These are phyloP conservation scores for Termitomyces sp. DNA, from an alignment of 768 basidiomycete genomes.

Conservation along the genomic window DNA sequence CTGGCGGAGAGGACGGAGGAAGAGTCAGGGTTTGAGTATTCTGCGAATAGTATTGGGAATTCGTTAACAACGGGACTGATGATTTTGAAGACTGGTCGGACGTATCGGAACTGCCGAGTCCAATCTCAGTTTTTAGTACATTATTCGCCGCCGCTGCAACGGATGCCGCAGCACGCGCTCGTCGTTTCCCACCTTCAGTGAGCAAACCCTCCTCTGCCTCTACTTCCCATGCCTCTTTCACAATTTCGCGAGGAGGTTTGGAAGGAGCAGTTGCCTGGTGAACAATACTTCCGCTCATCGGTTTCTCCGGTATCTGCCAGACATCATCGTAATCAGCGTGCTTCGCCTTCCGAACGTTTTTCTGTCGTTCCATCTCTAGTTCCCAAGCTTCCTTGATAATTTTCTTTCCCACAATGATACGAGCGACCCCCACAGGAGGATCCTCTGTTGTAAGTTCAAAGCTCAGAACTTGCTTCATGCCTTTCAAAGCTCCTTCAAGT, in stretches of 20 bases:
- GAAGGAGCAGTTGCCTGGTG: background rate
- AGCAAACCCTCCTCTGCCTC: conserved; percentile 71
- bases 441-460: conserved; percentile 52
- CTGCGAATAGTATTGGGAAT: conserved; percentile 55
- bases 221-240: conserved; percentile 76
- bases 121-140: conserved; percentile 13
- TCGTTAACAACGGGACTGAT: conserved; percentile 35
- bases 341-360: conserved; percentile 33
- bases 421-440: conserved; percentile 44
- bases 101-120: conserved; percentile 17
- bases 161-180: conserved; percentile 52
- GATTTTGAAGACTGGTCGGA: conserved; percentile 16
- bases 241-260: conserved; percentile 24
- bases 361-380: conserved; percentile 58
- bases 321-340: conserved; percentile 24
- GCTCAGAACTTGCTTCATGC: conserved; percentile 43
- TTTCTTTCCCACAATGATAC: conserved; percentile 64
- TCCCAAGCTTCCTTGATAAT: conserved; percentile 77
- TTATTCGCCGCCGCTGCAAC: conserved; percentile 18
- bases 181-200: conserved; percentile 68
- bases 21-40: conserved; percentile 55
- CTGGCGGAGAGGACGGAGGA: conserved; percentile 52
- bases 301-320: conserved; percentile 18
- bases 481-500: conserved; percentile 38
- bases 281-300: background rate